Conservation (phyloP, 139 green algal species). For the Choricystis sp. region DNA sequence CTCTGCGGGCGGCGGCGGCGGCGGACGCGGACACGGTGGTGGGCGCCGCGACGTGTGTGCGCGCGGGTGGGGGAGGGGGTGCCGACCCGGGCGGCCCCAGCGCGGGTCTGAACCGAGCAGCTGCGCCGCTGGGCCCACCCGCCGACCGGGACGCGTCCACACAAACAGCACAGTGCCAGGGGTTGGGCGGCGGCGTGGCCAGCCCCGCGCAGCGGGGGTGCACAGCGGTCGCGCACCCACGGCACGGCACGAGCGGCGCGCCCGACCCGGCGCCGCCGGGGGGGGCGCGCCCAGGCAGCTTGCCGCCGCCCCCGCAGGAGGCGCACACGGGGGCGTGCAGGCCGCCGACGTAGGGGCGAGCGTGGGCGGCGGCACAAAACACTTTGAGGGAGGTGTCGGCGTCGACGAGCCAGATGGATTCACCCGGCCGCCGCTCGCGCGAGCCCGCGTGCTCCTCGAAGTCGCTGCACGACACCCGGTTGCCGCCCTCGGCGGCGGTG, state of each 20-base stretch:
- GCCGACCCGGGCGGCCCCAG: slow-evolving; percentile 1
- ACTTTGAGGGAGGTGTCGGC: slow-evolving; percentile 11
- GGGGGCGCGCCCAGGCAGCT: slow-evolving; percentile 9
- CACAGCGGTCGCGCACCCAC: slow-evolving; percentile 22
- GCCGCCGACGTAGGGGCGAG: not conserved
- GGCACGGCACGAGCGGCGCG: slow-evolving; percentile 29
- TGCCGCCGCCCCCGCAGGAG: slow-evolving; percentile 21
- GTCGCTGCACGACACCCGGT: slow-evolving; percentile 15
- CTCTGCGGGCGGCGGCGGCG: slow-evolving; percentile 5
- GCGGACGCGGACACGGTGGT: not conserved
- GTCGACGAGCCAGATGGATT: slow-evolving; percentile 27
- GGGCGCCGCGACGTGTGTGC: slow-evolving; percentile 18
- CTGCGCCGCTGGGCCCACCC: not conserved
- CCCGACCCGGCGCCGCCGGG: slow-evolving; percentile 3
- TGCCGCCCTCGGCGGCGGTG: no score
- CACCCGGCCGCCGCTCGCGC: slow-evolving; percentile 17
- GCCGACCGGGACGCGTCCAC: not conserved
- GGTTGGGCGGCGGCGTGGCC: slow-evolving; percentile 10
- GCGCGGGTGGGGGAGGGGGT: not conserved
- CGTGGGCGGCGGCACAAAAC: not conserved
- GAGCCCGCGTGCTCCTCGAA: slow-evolving; percentile 31
- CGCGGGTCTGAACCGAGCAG: not conserved
- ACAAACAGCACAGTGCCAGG: slow-evolving; percentile 26
- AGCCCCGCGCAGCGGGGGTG: slow-evolving; percentile 23
- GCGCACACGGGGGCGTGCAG: slow-evolving; percentile 7